phyloP scores from a whole-genome alignment of 768 basidiomycete species.

The Glaciozyma martinii region DNA sequence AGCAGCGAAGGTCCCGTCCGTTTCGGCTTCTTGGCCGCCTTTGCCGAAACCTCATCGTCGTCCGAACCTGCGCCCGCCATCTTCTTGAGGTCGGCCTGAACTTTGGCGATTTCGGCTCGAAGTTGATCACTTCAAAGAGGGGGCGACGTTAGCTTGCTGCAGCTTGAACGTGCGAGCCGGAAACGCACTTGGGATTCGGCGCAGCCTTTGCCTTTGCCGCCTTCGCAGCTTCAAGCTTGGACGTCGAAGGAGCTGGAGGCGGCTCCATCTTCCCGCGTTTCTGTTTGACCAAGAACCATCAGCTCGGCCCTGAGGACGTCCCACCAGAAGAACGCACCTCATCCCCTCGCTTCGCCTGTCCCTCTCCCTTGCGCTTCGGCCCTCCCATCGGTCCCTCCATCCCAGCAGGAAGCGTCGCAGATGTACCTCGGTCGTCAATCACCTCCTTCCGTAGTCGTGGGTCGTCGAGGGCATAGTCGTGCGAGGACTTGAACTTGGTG shows the following conservation, averaged over 20 bases:
- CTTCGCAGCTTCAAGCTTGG: neutral
- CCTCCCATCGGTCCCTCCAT: constrained; percentile 3
- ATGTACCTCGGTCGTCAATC: constrained; percentile 31
- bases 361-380: constrained; percentile 5
- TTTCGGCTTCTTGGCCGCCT: constrained; percentile 25
- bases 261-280: constrained; percentile 6
- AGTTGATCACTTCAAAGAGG: constrained; percentile 16
- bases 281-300: neutral
- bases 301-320: neutral
- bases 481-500: constrained; percentile 33
- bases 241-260: neutral
- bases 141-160: neutral
- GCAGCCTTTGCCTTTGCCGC: constrained; percentile 22
- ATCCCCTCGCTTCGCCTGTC: neutral
- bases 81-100: constrained; percentile 31
- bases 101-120: constrained; percentile 33
- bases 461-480: constrained; percentile 32
- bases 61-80: constrained; percentile 20
- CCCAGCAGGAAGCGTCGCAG: constrained; percentile 16
- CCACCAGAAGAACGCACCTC: constrained; percentile 3
- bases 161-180: no score
- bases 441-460: constrained; percentile 23
- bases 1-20: constrained; percentile 28
- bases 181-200: constrained; percentile 4
- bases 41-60: constrained; percentile 12